phyloP scores from a whole-genome alignment of 345 rosid species.

The Acer saccharum region DNA sequence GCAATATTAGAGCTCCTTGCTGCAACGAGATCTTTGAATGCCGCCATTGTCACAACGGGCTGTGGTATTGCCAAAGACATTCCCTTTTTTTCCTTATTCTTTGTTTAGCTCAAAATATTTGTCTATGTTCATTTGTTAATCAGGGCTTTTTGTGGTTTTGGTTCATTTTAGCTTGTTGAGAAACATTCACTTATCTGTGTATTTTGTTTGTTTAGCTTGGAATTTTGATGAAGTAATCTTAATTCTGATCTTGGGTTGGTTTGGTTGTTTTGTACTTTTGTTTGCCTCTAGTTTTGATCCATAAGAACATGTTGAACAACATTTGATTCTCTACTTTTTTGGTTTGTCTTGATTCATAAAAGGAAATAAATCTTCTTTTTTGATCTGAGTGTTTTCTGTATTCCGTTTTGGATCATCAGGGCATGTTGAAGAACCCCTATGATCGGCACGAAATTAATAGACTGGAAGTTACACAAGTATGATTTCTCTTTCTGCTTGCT shows the following conservation, averaged over 20 bases:
- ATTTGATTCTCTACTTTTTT: neutral
- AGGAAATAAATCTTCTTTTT: conserved; percentile 4
- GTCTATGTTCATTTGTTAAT: neutral
- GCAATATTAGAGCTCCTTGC: conserved; percentile 89
- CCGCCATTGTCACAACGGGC: conserved; percentile 96
- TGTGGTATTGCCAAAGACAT: conserved; percentile 39
- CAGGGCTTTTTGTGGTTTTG: neutral
- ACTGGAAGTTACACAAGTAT: conserved; percentile 75
- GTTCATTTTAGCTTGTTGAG: neutral
- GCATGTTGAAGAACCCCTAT: conserved; percentile 53
- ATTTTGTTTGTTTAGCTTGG: neutral
- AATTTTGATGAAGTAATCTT: neutral
- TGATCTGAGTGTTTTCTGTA: conserved; percentile 22
- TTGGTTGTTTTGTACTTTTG: conserved; percentile 2
- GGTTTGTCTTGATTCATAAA: neutral
- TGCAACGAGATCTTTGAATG: conserved; percentile 89
- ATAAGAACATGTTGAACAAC: neutral
- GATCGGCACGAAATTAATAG: conserved; percentile 86
- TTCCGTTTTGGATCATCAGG: conserved; percentile 39
- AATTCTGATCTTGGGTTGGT: neutral
- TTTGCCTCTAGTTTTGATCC: conserved; percentile 4
- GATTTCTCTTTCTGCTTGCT: conserved; percentile 10
- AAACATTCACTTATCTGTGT: neutral
- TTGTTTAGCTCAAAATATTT: neutral
- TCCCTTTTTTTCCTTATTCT: neutral